Conservation (phyloP, 179 eudicot genomes). For the Spergularia azorica region DNA sequence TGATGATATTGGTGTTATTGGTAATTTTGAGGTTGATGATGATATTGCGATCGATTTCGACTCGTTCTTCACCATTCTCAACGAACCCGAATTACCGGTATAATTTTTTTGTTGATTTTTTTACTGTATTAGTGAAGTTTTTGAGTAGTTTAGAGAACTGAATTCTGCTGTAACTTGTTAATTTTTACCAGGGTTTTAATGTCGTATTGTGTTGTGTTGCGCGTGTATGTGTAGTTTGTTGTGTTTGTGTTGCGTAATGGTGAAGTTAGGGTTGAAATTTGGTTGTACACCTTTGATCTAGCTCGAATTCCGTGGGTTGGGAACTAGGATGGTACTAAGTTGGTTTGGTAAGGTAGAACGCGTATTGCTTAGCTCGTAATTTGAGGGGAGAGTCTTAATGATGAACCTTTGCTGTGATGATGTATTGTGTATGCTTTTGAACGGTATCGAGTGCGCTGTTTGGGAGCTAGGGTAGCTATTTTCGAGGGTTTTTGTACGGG, state of each 20-base stretch:
- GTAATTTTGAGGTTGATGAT: constrained; percentile 10
- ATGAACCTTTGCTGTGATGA: no score
- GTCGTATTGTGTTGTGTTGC: background rate
- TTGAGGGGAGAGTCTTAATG: no score
- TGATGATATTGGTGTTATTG: no score
- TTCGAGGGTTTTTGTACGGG: no score
- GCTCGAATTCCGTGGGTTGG: background rate
- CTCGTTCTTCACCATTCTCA: constrained; percentile 18
- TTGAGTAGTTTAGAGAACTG: background rate
- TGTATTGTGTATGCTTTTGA: no score
- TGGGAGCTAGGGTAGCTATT: no score
- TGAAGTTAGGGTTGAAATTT: background rate
- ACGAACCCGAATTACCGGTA: constrained; percentile 22
- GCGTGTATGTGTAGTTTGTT: no score
- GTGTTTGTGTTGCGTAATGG: no score
- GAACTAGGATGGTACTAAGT: no score
- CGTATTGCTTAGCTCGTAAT: no score
- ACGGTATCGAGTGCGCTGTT: no score
- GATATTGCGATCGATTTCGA: constrained; percentile 19
- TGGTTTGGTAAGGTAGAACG: no score
- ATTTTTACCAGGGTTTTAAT: background rate
- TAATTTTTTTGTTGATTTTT: background rate
- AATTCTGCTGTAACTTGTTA: background rate
- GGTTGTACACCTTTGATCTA: background rate
- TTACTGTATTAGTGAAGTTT: background rate